Conservation (phyloP, 1,139 yeast genomes). For the Blastobotrys niveus region DNA sequence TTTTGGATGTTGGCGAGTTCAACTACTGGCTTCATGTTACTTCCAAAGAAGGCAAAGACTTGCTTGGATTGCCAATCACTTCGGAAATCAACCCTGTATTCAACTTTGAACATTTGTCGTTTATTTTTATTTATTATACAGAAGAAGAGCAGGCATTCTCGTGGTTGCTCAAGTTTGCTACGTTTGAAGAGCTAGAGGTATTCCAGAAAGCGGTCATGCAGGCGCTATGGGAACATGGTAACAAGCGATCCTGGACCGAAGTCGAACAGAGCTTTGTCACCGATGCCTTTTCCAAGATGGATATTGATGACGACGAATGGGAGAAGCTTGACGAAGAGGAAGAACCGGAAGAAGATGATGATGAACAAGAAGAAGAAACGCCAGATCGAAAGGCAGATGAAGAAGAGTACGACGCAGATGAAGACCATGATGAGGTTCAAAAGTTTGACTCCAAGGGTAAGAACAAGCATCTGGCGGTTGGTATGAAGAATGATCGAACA, state of each 20-base stretch:
- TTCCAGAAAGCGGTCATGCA: conserved; percentile 52
- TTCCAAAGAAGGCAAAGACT: conserved; percentile 16
- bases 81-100: conserved; percentile 61
- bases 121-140: conserved; percentile 57
- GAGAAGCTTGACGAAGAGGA: conserved; percentile 34
- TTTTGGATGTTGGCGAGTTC: conserved; percentile 50
- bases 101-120: conserved; percentile 50
- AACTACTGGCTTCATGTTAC: conserved; percentile 48
- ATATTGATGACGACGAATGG: conserved; percentile 39
- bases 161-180: conserved; percentile 55
- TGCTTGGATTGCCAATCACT: conserved; percentile 43
- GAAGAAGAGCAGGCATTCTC: conserved; percentile 42
- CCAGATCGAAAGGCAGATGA: conserved; percentile 17
- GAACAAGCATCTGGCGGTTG: conserved; percentile 65
- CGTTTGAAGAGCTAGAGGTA: conserved; percentile 38
- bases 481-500: conserved; percentile 62
- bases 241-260: conserved; percentile 47
- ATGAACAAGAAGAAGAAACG: conserved; percentile 27
- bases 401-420: conserved; percentile 33
- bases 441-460: conserved; percentile 34
- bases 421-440: conserved; percentile 33
- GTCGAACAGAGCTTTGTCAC: conserved; percentile 47
- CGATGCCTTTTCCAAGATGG: conserved; percentile 42
- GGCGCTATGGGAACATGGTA: conserved; percentile 57
- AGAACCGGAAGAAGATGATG: conserved; percentile 31